A percentile compares a stretch with the other conserved stretches of the same genome.
phyloP scores from a whole-genome alignment of 805 yeast genomes.

The Lachancea mirantina region DNA sequence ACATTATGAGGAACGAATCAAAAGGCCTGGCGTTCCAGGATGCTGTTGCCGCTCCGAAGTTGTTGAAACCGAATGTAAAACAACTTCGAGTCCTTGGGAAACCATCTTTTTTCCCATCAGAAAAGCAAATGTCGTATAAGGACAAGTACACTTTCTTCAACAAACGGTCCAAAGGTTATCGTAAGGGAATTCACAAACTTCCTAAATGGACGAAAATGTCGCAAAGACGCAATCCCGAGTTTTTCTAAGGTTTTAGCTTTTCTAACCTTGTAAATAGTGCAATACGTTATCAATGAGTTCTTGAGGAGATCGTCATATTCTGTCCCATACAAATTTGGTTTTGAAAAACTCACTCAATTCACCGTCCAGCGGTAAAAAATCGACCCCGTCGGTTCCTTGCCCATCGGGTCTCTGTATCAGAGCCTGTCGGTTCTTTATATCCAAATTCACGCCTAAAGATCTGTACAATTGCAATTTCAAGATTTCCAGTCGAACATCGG shows the following conservation, averaged over 20 bases:
- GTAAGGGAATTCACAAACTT: slow-evolving; percentile 80
- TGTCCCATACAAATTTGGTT: slow-evolving; percentile 75
- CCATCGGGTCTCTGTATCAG: slow-evolving; percentile 42
- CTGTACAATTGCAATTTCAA: slow-evolving; percentile 54
- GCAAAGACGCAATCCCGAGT: slow-evolving; percentile 69
- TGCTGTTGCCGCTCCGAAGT: slow-evolving; percentile 13
- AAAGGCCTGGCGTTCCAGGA: slow-evolving; percentile 18
- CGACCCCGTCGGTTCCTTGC: slow-evolving; percentile 41
- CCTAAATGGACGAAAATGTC: slow-evolving; percentile 90
- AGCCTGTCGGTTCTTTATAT: slow-evolving; percentile 37
- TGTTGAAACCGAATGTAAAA: slow-evolving; percentile 24
- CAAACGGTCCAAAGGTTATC: slow-evolving; percentile 65
- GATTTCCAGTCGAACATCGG: slow-evolving; percentile 25
- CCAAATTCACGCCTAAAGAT: slow-evolving; percentile 50
- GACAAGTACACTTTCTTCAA: slow-evolving; percentile 87
- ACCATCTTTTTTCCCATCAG: slow-evolving; percentile 58
- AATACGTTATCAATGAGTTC: slow-evolving; percentile 14
- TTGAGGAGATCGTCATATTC: slow-evolving; percentile 27
- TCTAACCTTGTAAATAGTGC: neutral
- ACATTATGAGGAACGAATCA: slow-evolving; percentile 19
- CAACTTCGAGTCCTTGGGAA: slow-evolving; percentile 25
- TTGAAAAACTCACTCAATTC: slow-evolving; percentile 60
- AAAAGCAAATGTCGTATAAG: slow-evolving; percentile 65
- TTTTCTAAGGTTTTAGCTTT: slow-evolving; percentile 37
- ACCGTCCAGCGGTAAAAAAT: slow-evolving; percentile 43